These are phyloP conservation scores for Mikania micrantha DNA, from an alignment of 129 eudicot species.

Conservation along the genomic window DNA sequence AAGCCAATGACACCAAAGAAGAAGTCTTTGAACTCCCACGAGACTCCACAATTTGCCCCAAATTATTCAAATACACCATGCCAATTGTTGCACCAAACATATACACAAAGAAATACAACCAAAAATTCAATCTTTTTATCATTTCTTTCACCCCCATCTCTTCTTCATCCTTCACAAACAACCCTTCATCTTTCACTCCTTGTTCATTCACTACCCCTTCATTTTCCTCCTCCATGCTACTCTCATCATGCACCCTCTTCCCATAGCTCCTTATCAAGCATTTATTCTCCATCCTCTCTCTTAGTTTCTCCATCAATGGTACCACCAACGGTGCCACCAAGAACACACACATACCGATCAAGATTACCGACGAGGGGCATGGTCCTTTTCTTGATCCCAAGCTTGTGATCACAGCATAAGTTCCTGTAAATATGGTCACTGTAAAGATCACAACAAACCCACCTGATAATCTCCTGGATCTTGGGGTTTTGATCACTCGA, in stretches of 20 bases:
- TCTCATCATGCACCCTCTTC: constrained; percentile 26
- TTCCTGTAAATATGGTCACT: constrained; percentile 55
- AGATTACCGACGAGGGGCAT: constrained; percentile 14
- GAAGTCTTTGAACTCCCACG: constrained; percentile 65
- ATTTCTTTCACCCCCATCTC: constrained; percentile 48
- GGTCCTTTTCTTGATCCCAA: constrained; percentile 15
- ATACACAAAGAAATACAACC: constrained; percentile 80
- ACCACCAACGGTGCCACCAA: constrained; percentile 47
- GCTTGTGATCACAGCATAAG: constrained; percentile 51
- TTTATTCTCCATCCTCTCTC: constrained; percentile 38
- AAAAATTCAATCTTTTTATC: constrained; percentile 66
- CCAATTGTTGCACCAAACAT: constrained; percentile 89
- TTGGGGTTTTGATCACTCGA: constrained; percentile 23
- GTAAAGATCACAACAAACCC: constrained; percentile 51
- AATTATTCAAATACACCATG: constrained; percentile 73
- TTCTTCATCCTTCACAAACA: constrained; percentile 12
- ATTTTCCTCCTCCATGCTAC: constrained; percentile 18
- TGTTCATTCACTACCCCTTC: constrained; percentile 10
- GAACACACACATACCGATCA: constrained; percentile 42
- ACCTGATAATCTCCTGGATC: constrained; percentile 30
- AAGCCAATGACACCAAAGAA: constrained; percentile 73
- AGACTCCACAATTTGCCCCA: constrained; percentile 90
- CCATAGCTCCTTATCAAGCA: constrained; percentile 47
- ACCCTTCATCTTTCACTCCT: constrained; percentile 27
- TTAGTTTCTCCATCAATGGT: constrained; percentile 53